These are phyloP conservation scores for Gymnopilus junonius DNA, from an alignment of 768 basidiomycete species.

Conservation along the genomic window DNA sequence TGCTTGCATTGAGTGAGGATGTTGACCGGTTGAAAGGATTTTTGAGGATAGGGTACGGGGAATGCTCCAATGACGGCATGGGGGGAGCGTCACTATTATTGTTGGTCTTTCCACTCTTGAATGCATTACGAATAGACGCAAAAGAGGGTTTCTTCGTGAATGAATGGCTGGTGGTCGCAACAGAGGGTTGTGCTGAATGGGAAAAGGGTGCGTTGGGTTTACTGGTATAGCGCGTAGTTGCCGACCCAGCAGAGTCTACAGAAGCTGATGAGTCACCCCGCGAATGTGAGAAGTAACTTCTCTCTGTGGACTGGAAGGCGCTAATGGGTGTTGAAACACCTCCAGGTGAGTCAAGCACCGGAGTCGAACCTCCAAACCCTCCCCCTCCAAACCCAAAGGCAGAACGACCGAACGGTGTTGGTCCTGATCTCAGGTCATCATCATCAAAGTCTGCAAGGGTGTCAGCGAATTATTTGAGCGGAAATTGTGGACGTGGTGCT, in stretches of 20 bases:
- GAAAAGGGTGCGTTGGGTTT: constrained; percentile 60
- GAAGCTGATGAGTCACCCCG: constrained; percentile 83
- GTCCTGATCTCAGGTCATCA: constrained; percentile 63
- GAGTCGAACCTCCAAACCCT: constrained; percentile 46
- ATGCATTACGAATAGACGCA: constrained; percentile 85
- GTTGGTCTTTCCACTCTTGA: constrained; percentile 65
- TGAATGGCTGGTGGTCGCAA: constrained; percentile 58
- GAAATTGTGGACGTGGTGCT: constrained; percentile 19
- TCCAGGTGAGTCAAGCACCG: constrained; percentile 72
- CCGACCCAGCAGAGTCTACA: constrained; percentile 72
- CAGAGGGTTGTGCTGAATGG: constrained; percentile 75
- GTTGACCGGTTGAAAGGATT: constrained; percentile 85
- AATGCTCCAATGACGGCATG: constrained; percentile 71
- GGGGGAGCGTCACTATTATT: constrained; percentile 68
- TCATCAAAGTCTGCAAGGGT: constrained; percentile 71
- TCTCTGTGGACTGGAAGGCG: constrained; percentile 56
- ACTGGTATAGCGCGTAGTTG: constrained; percentile 51
- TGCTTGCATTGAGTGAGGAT: constrained; percentile 68
- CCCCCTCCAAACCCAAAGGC: constrained; percentile 49
- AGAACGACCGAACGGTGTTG: constrained; percentile 74
- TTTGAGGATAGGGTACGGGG: constrained; percentile 72
- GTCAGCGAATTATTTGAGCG: constrained; percentile 10
- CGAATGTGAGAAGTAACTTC: constrained; percentile 71
- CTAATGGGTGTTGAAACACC: constrained; percentile 42
- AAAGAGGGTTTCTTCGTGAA: constrained; percentile 86